Conservation (phyloP, 371 early-diverging fungal genomes). For the Mortierella sp. region DNA sequence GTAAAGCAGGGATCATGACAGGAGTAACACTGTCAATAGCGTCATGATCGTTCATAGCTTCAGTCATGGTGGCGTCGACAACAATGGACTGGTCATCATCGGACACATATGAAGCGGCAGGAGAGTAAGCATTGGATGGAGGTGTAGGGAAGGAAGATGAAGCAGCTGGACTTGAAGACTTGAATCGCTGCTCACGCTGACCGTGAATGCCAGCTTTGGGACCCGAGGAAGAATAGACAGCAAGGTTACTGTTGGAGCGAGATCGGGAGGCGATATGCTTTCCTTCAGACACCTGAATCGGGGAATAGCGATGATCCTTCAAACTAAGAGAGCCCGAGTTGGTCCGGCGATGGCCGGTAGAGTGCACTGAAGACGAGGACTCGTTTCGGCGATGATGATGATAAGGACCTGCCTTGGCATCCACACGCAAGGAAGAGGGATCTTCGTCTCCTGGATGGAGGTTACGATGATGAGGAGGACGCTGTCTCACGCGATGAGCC, state of each 20-base stretch:
- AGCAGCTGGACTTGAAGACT: conserved; percentile 38
- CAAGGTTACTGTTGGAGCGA: conserved; percentile 52
- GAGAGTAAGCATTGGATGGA: conserved; percentile 39
- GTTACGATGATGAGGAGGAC: conserved; percentile 46
- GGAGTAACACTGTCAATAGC: conserved; percentile 6
- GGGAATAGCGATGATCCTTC: conserved; percentile 55
- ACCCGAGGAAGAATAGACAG: conserved; percentile 19
- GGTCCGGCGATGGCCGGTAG: conserved; percentile 41
- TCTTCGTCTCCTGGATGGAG: conserved; percentile 34
- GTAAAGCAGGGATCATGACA: conserved; percentile 29
- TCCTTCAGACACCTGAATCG: conserved; percentile 40
- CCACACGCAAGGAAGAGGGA: conserved; percentile 13
- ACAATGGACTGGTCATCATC: conserved; percentile 43
- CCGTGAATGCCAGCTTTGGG: conserved; percentile 19
- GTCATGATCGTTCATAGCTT: conserved; percentile 1
- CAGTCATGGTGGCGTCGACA: conserved; percentile 4
- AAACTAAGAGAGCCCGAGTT: conserved; percentile 46
- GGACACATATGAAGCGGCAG: conserved; percentile 36
- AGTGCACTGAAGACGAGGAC: conserved; percentile 39
- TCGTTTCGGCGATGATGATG: conserved; percentile 46
- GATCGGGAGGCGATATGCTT: conserved; percentile 44
- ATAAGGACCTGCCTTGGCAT: conserved; percentile 27
- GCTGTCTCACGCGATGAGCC: conserved; percentile 52
- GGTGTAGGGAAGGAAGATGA: conserved; percentile 27
- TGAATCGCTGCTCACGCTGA: conserved; percentile 32